Evolutionary conservation across 208 protist genomes (phyloP).

Genomic region (Histomonas meleagridis): DNA sequence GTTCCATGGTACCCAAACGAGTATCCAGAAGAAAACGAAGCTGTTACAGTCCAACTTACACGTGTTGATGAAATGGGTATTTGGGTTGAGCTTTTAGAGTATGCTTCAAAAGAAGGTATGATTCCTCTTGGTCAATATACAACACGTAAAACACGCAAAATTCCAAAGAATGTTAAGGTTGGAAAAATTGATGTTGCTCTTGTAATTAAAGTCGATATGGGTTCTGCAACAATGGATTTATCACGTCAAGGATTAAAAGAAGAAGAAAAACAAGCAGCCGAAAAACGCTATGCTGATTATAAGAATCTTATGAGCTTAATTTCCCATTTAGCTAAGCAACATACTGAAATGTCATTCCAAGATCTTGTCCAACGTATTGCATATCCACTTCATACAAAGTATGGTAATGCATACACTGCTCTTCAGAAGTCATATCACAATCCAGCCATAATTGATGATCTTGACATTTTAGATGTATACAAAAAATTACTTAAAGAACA

Average conservation of each 20-base stretch:
- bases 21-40: not conserved
- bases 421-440: not conserved
- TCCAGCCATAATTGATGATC: not conserved
- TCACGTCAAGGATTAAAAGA: not conserved
- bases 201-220: not conserved
- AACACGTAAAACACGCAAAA: not conserved
- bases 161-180: not conserved
- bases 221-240: not conserved
- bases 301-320: not conserved
- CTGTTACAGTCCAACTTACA: not conserved
- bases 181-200: not conserved
- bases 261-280: not conserved
- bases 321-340: not conserved
- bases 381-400: not conserved
- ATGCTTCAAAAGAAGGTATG: not conserved
- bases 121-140: constrained; percentile 29
- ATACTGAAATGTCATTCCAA: not conserved
- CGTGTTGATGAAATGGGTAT: constrained; percentile 8
- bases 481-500: not conserved
- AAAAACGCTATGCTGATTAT: not conserved
- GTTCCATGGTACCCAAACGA: not conserved
- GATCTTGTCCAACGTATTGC: not conserved
- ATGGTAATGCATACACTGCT: not conserved
- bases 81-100: constrained; percentile 14
- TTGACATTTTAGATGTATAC: not conserved